Conservation (phyloP, 352 stramenopile species). For the Phytophthora fragariae region DNA sequence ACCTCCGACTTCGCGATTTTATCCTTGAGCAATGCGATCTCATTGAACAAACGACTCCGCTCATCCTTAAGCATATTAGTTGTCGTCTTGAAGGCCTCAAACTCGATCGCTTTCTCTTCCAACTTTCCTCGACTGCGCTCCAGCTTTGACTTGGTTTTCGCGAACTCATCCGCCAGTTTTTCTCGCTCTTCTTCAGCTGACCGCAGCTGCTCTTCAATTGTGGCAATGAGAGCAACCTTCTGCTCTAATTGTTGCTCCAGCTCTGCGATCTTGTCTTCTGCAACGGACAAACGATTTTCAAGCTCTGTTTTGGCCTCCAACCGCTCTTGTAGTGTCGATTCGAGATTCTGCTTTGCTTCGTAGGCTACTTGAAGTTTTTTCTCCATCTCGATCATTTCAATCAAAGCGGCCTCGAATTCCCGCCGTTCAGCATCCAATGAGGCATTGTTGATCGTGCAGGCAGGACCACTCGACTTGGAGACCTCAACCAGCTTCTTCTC, state of each 20-base stretch:
- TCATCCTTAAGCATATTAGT: conserved; percentile 73
- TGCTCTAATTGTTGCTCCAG: conserved; percentile 64
- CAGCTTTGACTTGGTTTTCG: conserved; percentile 56
- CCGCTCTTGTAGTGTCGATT: conserved; percentile 60
- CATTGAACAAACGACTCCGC: conserved; percentile 56
- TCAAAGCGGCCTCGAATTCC: conserved; percentile 66
- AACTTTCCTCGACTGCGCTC: conserved; percentile 55
- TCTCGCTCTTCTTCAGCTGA: conserved; percentile 56
- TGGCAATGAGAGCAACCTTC: conserved; percentile 59
- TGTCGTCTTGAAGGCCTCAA: conserved; percentile 65
- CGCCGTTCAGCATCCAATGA: conserved; percentile 61
- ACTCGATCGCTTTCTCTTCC: conserved; percentile 73
- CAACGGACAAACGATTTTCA: conserved; percentile 53
- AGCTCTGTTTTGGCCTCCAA: conserved; percentile 55
- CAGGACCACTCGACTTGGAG: conserved; percentile 41
- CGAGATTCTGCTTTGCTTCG: conserved; percentile 61
- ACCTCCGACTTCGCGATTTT: conserved; percentile 51
- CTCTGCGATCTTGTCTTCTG: conserved; percentile 58
- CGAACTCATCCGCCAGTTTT: conserved; percentile 53
- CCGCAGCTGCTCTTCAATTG: conserved; percentile 60
- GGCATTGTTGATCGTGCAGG: conserved; percentile 31
- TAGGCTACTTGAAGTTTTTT: conserved; percentile 70
- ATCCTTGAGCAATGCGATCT: conserved; percentile 66
- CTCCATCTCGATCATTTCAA: conserved; percentile 76
- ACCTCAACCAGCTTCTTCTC: conserved; percentile 68